Percentiles rank a stretch among this genome's conserved stretches.
phyloP scores from a whole-genome alignment of 164 flowering plant genomes.

The Stephania cephalantha region DNA sequence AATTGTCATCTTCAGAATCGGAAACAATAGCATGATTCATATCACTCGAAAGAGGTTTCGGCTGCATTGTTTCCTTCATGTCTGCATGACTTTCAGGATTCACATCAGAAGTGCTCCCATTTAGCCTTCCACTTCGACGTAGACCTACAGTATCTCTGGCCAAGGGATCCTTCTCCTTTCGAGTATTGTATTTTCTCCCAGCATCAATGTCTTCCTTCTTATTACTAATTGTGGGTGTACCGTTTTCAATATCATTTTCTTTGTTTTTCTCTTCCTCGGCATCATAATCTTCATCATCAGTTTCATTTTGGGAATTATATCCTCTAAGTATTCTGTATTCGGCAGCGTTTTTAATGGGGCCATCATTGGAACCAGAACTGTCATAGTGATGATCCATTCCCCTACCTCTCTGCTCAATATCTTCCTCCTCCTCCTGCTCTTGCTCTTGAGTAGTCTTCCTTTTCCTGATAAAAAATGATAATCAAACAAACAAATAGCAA shows the following conservation, averaged over 20 bases:
- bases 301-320: constrained; percentile 15
- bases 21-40: constrained; percentile 17
- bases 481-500: not conserved
- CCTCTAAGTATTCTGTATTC: constrained; percentile 5
- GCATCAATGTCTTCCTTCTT: constrained; percentile 16
- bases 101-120: constrained; percentile 4
- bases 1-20: constrained; percentile 34
- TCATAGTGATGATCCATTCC: constrained; percentile 4
- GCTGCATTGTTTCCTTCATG: constrained; percentile 31
- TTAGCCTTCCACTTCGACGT: constrained; percentile 32
- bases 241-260: constrained; percentile 1
- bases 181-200: not conserved
- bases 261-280: constrained; percentile 11
- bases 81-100: constrained; percentile 11
- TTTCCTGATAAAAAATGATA: constrained; percentile 21
- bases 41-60: constrained; percentile 31
- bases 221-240: constrained; percentile 5
- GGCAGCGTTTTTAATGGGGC: constrained; percentile 7
- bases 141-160: constrained; percentile 17
- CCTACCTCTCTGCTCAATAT: constrained; percentile 2
- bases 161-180: constrained; percentile 7
- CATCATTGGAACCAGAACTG: constrained; percentile 2
- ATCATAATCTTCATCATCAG: constrained; percentile 13
- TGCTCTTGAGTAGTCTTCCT: constrained; percentile 13
- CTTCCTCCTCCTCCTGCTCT: constrained; percentile 10